These are phyloP conservation scores for Talaromyces pinophilus DNA, from an alignment of 2,329 filamentous ascomycete genomes.

Conservation along the genomic window DNA sequence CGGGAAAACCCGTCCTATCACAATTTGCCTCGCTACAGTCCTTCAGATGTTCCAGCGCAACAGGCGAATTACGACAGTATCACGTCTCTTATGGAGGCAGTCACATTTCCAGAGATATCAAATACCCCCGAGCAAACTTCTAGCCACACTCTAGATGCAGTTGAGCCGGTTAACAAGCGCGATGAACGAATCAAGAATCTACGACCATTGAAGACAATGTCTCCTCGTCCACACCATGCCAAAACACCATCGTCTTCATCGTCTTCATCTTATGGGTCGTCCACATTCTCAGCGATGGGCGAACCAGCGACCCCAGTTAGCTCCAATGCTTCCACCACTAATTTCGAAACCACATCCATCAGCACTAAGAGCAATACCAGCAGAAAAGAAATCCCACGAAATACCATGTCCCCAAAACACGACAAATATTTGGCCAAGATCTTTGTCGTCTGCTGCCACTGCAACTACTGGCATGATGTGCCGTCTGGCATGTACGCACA, in stretches of 20 bases:
- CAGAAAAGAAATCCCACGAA: slow-evolving; percentile 16
- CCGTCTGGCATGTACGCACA: slow-evolving; percentile 22
- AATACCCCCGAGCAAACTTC: background rate
- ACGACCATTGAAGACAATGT: slow-evolving; percentile 12
- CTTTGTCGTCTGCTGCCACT: slow-evolving; percentile 23
- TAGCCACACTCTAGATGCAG: background rate
- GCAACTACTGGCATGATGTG: slow-evolving; percentile 24
- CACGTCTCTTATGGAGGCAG: background rate
- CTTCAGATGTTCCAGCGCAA: background rate
- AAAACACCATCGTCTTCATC: slow-evolving; percentile 16
- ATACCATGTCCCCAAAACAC: slow-evolving; percentile 22
- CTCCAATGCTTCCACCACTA: slow-evolving; percentile 15
- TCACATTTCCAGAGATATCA: background rate
- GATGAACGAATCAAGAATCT: slow-evolving; percentile 2
- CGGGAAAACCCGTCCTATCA: slow-evolving; percentile 4
- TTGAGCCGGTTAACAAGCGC: background rate
- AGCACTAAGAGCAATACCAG: background rate
- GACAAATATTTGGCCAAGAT: slow-evolving; percentile 24
- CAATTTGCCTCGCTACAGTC: background rate
- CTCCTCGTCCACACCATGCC: slow-evolving; percentile 12
- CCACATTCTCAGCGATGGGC: slow-evolving; percentile 8
- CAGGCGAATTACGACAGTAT: slow-evolving; percentile 7
- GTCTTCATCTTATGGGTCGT: background rate
- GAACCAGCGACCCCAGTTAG: slow-evolving; percentile 16
- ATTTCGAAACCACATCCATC: slow-evolving; percentile 10